Base-by-base conservation (phyloP, 352 stramenopile species). In the Globisporangium camurandrum region DNA sequence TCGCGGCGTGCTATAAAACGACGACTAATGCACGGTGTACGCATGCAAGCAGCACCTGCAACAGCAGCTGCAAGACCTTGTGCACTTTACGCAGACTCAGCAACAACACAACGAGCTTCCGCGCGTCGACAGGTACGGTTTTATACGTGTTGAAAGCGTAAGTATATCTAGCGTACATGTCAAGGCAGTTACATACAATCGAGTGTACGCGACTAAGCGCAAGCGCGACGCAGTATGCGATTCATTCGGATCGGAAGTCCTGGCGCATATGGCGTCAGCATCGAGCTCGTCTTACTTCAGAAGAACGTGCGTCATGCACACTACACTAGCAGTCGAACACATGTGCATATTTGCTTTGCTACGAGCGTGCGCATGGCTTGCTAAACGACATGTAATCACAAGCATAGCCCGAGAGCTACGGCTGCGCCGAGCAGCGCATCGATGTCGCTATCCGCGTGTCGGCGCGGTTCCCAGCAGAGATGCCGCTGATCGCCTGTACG, bases 61-160 rank as follows among this genome's bases (percentile, higher is more conserved):
- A 49, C 70, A 86, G 56, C 73, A 89, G 47, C 49, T 89, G 19
- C 71, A 84, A 27, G 78, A 87, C 51, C 54, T 89, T 45, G 34
- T 84, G 37, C 49, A 75, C 49, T 69, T 68, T 44, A 62, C 69
- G 23, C 57, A 82, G 48, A 61, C 64, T 28, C 70, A 84, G 46
- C 69, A 66, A 30, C 67, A 83, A 31, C 51, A 56, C 38, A 60
- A 65, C 48, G 46, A 56, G 42, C 44, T 89, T 5, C 75, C 75
- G 3, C 78, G 75, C 34, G 65, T 89, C 31, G 73, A 85, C 52
- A 84, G 64, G 78, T 86, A n/a, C n/a, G n/a, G n/a, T n/a, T n/a
- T n/a, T n/a, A n/a, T n/a, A n/a, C n/a, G n/a, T n/a, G n/a, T n/a
- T n/a, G n/a, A n/a, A n/a, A n/a, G 54, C 24, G 60, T 59, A 20